Percentiles rank a stretch among this genome's conserved stretches.
Conservation (phyloP, 139 green algal genomes). For the Chlamydomonas sp. region DNA sequence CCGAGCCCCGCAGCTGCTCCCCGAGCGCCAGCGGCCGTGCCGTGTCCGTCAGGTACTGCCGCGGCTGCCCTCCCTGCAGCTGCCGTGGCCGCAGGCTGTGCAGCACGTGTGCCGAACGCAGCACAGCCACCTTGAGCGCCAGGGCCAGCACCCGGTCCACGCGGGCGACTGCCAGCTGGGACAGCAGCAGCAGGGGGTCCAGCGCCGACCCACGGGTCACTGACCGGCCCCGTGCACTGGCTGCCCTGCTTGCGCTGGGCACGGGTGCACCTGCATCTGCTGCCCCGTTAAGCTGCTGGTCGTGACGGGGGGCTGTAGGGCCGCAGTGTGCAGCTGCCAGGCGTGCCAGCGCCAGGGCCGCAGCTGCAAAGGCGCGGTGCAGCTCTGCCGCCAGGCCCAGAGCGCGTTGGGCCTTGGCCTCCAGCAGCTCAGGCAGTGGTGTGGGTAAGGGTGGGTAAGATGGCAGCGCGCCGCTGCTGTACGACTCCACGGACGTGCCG, state of each 20-base stretch:
- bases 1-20: background rate
- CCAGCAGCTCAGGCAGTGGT: background rate
- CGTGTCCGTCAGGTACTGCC: background rate
- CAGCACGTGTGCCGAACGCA: slow-evolving; percentile 15
- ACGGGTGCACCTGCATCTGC: background rate
- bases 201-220: background rate
- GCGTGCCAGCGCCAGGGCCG: background rate
- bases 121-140: background rate
- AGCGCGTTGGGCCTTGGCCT: background rate
- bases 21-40: background rate
- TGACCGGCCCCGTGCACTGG: background rate
- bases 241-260: background rate
- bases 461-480: no score
- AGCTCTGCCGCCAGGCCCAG: background rate
- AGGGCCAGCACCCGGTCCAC: slow-evolving; percentile 11
- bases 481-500: background rate
- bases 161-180: slow-evolving; percentile 2
- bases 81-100: background rate
- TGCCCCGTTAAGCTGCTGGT: background rate
- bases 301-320: background rate
- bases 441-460: no score
- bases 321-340: background rate
- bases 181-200: slow-evolving; percentile 7
- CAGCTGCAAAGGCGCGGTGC: background rate
- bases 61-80: background rate